These are phyloP conservation scores for Crithidia bombi DNA, from an alignment of 208 protist species.

Conservation along the genomic window DNA sequence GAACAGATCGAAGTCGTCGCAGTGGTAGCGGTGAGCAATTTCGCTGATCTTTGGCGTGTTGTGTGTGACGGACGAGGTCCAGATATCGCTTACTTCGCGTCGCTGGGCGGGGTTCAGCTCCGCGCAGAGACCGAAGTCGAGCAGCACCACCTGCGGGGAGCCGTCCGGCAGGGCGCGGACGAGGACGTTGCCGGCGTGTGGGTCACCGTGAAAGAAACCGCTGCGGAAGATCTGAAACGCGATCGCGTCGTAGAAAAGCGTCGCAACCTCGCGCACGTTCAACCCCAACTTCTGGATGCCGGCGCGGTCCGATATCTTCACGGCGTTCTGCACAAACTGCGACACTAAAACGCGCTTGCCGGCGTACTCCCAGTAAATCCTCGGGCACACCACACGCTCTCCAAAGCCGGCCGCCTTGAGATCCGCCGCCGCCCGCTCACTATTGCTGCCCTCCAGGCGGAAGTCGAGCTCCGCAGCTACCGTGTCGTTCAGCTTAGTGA, in stretches of 20 bases:
- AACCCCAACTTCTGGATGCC: constrained; percentile 66
- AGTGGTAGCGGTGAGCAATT: constrained; percentile 60
- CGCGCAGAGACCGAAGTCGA: constrained; percentile 96
- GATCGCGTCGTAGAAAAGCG: constrained; percentile 86
- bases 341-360: constrained; percentile 79
- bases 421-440: constrained; percentile 73
- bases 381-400: constrained; percentile 68
- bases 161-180: constrained; percentile 68
- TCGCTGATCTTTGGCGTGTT: constrained; percentile 54
- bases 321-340: constrained; percentile 60
- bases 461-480: constrained; percentile 95
- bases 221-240: constrained; percentile 94
- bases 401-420: constrained; percentile 78
- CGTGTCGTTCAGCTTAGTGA: constrained; percentile 88
- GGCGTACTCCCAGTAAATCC: constrained; percentile 65
- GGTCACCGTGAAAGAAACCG: constrained; percentile 95
- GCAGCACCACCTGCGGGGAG: constrained; percentile 83
- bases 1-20: constrained; percentile 81
- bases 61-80: constrained; percentile 76
- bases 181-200: constrained; percentile 95
- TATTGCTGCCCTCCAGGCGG: constrained; percentile 91
- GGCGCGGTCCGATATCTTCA: constrained; percentile 80
- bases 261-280: constrained; percentile 57
- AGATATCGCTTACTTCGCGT: constrained; percentile 72
- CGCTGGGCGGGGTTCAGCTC: constrained; percentile 69